Evolutionary conservation across 371 early-diverging fungal species (phyloP).

Genomic region (Rhizopus delemar): DNA sequence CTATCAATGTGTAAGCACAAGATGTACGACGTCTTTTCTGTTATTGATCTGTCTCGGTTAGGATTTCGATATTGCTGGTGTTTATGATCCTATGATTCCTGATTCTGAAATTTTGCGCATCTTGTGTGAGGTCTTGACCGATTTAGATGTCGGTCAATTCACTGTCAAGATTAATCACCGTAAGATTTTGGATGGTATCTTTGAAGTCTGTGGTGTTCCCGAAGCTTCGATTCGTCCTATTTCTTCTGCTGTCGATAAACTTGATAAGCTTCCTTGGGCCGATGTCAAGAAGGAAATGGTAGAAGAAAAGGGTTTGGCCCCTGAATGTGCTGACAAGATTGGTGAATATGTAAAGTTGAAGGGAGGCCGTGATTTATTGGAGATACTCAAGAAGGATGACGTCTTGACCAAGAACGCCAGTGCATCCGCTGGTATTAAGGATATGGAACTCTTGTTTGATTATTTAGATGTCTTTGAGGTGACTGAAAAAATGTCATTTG

Average conservation of each 20-base stretch:
- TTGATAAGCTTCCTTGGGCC: constrained; percentile 91
- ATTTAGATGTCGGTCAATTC: constrained; percentile 82
- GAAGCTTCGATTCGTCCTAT: constrained; percentile 83
- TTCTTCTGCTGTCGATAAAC: constrained; percentile 98
- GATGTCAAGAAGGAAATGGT: constrained; percentile 96
- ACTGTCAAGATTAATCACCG: constrained; percentile 95
- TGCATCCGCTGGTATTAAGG: constrained; percentile 85
- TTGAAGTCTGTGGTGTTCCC: constrained; percentile 95
- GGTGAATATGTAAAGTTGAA: constrained; percentile 85
- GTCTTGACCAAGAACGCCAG: constrained; percentile 65
- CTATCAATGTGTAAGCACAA: constrained; percentile 89
- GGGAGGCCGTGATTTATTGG: constrained; percentile 82
- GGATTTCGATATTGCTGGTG: constrained; percentile 99
- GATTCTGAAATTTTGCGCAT: constrained; percentile 95
- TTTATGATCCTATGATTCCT: constrained; percentile 93
- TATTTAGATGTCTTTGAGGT: constrained; percentile 88
- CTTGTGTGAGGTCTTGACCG: constrained; percentile 78
- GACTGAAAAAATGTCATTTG: constrained; percentile 80
- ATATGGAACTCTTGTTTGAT: constrained; percentile 85
- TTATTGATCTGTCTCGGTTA: constrained; percentile 13
- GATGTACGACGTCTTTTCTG: background rate
- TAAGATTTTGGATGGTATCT: constrained; percentile 95
- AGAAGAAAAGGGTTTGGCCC: constrained; percentile 84
- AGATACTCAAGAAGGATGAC: constrained; percentile 63
- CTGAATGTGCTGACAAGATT: constrained; percentile 84